These are phyloP conservation scores for Fusarium torreyae DNA, from an alignment of 2,329 filamentous ascomycete species.

Conservation along the genomic window DNA sequence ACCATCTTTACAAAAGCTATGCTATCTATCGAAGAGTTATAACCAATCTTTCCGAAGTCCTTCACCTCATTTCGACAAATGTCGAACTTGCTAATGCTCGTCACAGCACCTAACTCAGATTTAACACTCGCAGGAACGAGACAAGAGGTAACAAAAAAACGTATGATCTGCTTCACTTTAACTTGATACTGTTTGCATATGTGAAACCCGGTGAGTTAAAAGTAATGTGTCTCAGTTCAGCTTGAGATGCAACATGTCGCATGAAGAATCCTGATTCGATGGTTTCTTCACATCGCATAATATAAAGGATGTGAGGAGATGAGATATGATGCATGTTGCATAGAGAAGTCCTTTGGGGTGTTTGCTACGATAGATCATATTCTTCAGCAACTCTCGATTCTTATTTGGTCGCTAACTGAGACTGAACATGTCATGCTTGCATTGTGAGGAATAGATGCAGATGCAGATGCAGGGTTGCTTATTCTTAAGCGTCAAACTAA, in stretches of 20 bases:
- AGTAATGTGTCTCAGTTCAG: background rate
- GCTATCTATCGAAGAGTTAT: no score
- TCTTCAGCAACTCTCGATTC: slow-evolving; percentile 2
- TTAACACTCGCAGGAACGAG: background rate
- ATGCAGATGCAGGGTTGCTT: slow-evolving; percentile 28
- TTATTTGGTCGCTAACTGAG: background rate
- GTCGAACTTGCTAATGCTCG: no score
- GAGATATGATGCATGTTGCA: background rate
- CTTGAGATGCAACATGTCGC: background rate
- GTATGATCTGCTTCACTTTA: background rate
- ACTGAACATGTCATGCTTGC: slow-evolving; percentile 12
- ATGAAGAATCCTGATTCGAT: background rate
- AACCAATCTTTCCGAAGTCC: no score
- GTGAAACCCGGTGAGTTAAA: slow-evolving; percentile 2
- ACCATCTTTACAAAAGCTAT: no score
- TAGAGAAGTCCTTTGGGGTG: background rate
- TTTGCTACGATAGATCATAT: slow-evolving; percentile 28
- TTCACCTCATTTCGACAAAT: no score
- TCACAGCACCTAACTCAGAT: background rate
- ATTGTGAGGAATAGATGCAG: background rate
- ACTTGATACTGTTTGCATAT: background rate
- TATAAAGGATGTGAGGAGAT: background rate
- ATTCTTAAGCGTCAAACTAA: background rate
- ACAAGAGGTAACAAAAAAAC: background rate
- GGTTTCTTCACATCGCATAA: background rate